Evolutionary conservation across 2,329 filamentous ascomycete genomes (phyloP).

Genomic region (Penicillium sp.): DNA sequence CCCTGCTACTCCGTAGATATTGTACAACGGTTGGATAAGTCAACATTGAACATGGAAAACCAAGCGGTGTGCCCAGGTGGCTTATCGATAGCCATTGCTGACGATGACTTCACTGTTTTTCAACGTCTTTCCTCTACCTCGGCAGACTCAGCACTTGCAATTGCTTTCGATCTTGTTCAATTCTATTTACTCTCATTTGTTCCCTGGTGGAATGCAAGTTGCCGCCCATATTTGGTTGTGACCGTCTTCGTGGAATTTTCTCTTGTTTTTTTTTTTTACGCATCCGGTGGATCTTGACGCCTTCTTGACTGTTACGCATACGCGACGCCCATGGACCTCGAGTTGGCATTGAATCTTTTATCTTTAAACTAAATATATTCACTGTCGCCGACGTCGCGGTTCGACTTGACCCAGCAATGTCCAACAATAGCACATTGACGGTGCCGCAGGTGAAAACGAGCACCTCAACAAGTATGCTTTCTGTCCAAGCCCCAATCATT

Average conservation of each 20-base stretch:
- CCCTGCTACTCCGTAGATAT: background rate
- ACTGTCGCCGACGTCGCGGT: background rate
- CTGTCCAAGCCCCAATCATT: background rate
- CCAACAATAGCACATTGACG: slow-evolving; percentile 31
- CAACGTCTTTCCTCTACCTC: background rate
- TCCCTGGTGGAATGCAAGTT: slow-evolving; percentile 8
- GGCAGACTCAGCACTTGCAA: background rate
- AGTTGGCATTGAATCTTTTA: slow-evolving; percentile 13
- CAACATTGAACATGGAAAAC: background rate
- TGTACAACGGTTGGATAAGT: background rate
- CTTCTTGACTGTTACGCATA: background rate
- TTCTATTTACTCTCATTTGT: background rate
- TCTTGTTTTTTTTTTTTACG: slow-evolving; percentile 5
- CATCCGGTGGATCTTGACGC: slow-evolving; percentile 4
- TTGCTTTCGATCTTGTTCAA: background rate
- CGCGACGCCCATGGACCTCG: slow-evolving; percentile 9
- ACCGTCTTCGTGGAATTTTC: background rate
- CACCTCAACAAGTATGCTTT: slow-evolving; percentile 32
- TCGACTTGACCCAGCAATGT: slow-evolving; percentile 25
- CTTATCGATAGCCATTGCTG: slow-evolving; percentile 6
- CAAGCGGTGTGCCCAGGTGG: background rate
- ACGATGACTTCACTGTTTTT: slow-evolving; percentile 10
- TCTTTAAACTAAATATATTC: background rate
- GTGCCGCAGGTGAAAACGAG: slow-evolving; percentile 32
- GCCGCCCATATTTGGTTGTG: background rate